Percentiles rank a stretch among this genome's conserved stretches.
These are phyloP conservation scores for Blastobotrys elegans DNA, from an alignment of 1,139 yeast genomes.

Conservation along the genomic window DNA sequence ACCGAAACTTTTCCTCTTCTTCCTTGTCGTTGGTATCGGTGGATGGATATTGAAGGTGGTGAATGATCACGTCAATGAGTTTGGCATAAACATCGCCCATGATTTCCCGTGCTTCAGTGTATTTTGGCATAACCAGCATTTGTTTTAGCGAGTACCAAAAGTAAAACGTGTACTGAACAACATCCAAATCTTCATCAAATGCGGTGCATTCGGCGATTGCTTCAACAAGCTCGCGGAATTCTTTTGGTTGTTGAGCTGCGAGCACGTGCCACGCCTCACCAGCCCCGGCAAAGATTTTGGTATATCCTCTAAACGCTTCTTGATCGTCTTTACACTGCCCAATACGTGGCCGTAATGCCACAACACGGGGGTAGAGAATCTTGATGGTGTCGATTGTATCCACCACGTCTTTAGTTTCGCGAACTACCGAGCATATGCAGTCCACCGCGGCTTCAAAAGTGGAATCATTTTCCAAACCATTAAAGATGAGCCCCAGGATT, in stretches of 20 bases:
- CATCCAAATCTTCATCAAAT: slow-evolving; percentile 75
- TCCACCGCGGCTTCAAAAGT: slow-evolving; percentile 86
- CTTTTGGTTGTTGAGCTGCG: slow-evolving; percentile 66
- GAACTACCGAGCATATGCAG: slow-evolving; percentile 70
- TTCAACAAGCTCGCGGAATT: slow-evolving; percentile 71
- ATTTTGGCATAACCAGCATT: slow-evolving; percentile 57
- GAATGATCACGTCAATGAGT: slow-evolving; percentile 62
- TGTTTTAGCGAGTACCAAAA: slow-evolving; percentile 87
- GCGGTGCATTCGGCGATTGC: slow-evolving; percentile 60
- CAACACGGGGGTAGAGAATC: slow-evolving; percentile 62
- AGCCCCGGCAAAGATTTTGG: slow-evolving; percentile 82
- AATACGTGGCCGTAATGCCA: slow-evolving; percentile 53
- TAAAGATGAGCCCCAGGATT: slow-evolving; percentile 63
- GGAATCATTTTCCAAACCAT: slow-evolving; percentile 56
- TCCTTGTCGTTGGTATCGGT: slow-evolving; percentile 56
- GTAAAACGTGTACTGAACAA: slow-evolving; percentile 83
- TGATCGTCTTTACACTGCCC: slow-evolving; percentile 51
- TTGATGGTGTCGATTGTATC: slow-evolving; percentile 50
- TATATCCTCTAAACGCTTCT: slow-evolving; percentile 65
- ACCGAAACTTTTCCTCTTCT: slow-evolving; percentile 88
- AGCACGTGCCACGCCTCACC: slow-evolving; percentile 95
- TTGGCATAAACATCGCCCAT: slow-evolving; percentile 59
- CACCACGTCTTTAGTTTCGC: slow-evolving; percentile 71
- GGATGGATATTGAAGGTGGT: slow-evolving; percentile 72
- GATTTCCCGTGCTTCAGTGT: slow-evolving; percentile 51